Conservation (phyloP, 129 eudicot species). For the sunflower (Helianthus annuus) region DNA sequence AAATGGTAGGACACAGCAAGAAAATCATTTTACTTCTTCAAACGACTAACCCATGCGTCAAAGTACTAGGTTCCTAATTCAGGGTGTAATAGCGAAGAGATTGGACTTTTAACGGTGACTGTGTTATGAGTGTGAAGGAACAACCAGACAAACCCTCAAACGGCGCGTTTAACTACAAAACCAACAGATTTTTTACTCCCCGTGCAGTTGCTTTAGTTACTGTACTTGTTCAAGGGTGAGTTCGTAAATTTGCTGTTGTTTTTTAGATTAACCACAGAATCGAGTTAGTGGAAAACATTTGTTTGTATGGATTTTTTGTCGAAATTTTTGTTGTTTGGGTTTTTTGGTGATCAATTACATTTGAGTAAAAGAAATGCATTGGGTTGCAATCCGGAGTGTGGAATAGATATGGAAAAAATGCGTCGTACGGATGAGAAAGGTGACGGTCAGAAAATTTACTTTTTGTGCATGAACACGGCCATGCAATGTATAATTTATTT, state of each 20-base stretch:
- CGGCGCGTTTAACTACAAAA: constrained; percentile 20
- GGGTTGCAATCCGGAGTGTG: too few species aligned
- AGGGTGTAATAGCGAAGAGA: constrained; percentile 23
- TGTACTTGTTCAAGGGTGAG: constrained; percentile 22
- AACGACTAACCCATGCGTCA: neutral
- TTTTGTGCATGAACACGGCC: too few species aligned
- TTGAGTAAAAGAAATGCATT: too few species aligned
- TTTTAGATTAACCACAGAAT: constrained; percentile 24
- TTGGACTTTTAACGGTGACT: constrained; percentile 52
- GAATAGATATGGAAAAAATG: too few species aligned
- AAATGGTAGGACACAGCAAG: too few species aligned
- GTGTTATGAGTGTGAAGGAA: constrained; percentile 45
- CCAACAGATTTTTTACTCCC: constrained; percentile 32
- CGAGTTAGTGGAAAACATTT: constrained; percentile 1
- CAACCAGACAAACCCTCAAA: constrained; percentile 36
- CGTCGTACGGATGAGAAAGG: too few species aligned
- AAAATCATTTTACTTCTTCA: too few species aligned
- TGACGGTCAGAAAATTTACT: too few species aligned
- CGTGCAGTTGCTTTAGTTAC: constrained; percentile 46
- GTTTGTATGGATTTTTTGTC: too few species aligned
- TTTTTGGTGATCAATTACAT: too few species aligned
- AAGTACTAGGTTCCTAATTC: constrained; percentile 36
- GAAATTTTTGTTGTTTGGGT: too few species aligned
- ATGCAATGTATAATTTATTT: too few species aligned
- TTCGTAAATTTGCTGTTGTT: constrained; percentile 37